Evolutionary conservation across 371 early-diverging fungal species (phyloP).

Genomic region (Homolaphlyctis polyrhiza): DNA sequence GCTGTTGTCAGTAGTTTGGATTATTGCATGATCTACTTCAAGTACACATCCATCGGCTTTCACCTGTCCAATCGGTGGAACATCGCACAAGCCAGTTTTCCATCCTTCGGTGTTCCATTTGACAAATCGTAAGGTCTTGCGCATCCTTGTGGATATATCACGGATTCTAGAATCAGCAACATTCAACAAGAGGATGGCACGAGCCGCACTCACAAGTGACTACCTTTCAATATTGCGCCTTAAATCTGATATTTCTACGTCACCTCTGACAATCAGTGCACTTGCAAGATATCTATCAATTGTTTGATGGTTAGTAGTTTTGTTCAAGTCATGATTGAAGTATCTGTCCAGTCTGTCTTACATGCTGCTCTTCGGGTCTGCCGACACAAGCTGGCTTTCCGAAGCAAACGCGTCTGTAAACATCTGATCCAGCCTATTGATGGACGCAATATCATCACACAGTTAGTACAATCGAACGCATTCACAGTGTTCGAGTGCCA

Average conservation of each 20-base stretch:
- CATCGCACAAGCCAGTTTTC: conserved; percentile 50
- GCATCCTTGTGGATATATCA: conserved; percentile 17
- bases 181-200: not conserved
- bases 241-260: conserved; percentile 42
- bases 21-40: not conserved
- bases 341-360: no score
- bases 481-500: not conserved
- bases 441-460: conserved; percentile 5
- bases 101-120: conserved; percentile 49
- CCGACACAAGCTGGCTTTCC: conserved; percentile 56
- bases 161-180: not conserved
- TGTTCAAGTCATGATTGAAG: not conserved
- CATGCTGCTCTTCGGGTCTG: conserved; percentile 49
- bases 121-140: conserved; percentile 29
- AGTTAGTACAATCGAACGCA: not conserved
- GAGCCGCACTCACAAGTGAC: not conserved
- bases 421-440: conserved; percentile 51
- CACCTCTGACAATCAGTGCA: conserved; percentile 44
- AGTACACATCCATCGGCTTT: not conserved
- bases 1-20: not conserved
- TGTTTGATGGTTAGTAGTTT: not conserved
- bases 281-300: conserved; percentile 40
- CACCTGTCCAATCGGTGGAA: conserved; percentile 39
- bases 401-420: conserved; percentile 57
- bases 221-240: conserved; percentile 47